phyloP scores from a whole-genome alignment of 1,284 basidiomycete genomes.

The Microbotryum lychnidis-dioicae region DNA sequence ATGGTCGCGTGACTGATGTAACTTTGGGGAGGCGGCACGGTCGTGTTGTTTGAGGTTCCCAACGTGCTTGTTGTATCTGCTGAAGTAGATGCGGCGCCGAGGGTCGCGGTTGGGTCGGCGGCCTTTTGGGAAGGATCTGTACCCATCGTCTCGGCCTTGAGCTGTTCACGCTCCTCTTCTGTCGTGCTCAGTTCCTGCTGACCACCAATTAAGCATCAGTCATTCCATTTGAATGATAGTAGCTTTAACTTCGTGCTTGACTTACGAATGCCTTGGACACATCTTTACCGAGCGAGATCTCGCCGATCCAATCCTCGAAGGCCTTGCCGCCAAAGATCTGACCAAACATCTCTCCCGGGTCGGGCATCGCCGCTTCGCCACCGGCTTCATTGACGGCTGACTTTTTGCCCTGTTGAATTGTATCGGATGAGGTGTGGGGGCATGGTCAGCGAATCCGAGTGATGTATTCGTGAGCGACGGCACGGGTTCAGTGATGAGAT shows the following conservation, averaged over 20 bases:
- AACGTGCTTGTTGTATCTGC: background rate
- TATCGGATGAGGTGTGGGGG: too few species aligned
- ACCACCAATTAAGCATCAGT: background rate
- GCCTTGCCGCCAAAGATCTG: constrained; percentile 32
- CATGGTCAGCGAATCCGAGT: too few species aligned
- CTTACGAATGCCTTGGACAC: constrained; percentile 25
- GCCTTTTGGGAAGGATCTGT: background rate
- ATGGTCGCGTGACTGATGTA: background rate
- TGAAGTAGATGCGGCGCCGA: too few species aligned
- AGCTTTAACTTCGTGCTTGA: too few species aligned
- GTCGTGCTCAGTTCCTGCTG: constrained; percentile 10
- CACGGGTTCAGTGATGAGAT: background rate
- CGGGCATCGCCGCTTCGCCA: constrained; percentile 31
- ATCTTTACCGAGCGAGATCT: constrained; percentile 31
- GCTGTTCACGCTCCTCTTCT: constrained; percentile 23
- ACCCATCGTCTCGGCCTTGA: constrained; percentile 9
- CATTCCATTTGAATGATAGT: background rate
- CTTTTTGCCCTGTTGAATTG: constrained; percentile 19
- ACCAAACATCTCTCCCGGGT: constrained; percentile 32
- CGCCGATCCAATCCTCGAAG: constrained; percentile 35
- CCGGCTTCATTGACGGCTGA: constrained; percentile 25
- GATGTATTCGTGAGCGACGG: too few species aligned
- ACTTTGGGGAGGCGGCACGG: background rate
- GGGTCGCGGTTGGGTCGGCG: background rate
- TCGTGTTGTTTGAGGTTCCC: background rate